These are phyloP conservation scores for Entomortierella lignicola DNA, from an alignment of 192 early-diverging fungal species.

Conservation along the genomic window DNA sequence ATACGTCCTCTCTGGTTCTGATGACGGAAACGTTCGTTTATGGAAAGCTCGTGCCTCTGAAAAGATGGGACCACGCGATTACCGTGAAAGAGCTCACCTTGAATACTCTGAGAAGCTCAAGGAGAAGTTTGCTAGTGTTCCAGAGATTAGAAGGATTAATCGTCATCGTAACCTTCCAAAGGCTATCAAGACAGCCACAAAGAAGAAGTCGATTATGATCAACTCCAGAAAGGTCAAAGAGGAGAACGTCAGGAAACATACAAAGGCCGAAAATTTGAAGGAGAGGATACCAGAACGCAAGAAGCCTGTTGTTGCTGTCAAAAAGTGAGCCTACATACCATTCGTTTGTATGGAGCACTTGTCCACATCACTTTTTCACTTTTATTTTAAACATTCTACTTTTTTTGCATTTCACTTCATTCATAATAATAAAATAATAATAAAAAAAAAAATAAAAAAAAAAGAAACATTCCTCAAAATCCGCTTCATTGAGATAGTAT, in stretches of 20 bases:
- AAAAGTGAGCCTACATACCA: conserved; percentile 66
- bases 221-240: conserved; percentile 87
- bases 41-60: conserved; percentile 97
- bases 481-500: not conserved
- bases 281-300: conserved; percentile 77
- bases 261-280: conserved; percentile 65
- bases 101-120: conserved; percentile 92
- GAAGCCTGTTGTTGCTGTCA: conserved; percentile 74
- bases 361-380: too few species aligned
- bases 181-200: conserved; percentile 81
- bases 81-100: conserved; percentile 80
- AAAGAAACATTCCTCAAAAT: not conserved
- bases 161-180: conserved; percentile 91
- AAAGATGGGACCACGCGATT: conserved; percentile 73
- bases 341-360: too few species aligned
- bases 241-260: conserved; percentile 91
- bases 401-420: not conserved
- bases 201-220: conserved; percentile 85
- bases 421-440: not conserved
- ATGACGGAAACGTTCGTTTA: conserved; percentile 97
- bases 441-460: not conserved
- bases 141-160: conserved; percentile 87
- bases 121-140: conserved; percentile 91
- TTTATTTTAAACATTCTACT: not conserved
- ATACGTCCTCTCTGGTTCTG: conserved; percentile 93